Evolutionary conservation across 305 asterid species (phyloP).

Genomic region (Fraxinus nigra): DNA sequence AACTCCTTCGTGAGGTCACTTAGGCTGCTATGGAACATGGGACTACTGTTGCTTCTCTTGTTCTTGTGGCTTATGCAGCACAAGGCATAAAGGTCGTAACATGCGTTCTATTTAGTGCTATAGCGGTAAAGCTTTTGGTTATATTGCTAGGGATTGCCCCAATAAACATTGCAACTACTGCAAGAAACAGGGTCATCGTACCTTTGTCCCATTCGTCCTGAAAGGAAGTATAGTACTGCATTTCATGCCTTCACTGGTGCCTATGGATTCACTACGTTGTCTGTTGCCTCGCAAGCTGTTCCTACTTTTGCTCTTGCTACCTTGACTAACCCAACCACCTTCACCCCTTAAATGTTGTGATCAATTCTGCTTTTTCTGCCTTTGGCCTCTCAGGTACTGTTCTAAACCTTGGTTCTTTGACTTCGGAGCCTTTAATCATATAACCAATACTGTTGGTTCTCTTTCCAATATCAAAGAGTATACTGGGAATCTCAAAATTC

Average conservation of each 20-base stretch:
- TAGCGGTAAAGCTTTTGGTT: background rate
- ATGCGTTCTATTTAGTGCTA: background rate
- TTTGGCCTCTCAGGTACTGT: too few species aligned
- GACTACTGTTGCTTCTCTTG: background rate
- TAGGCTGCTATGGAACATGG: background rate
- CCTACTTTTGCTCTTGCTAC: background rate
- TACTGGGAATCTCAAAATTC: too few species aligned
- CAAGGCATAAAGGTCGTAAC: too few species aligned
- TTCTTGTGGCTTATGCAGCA: background rate
- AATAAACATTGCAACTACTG: background rate
- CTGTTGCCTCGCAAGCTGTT: background rate
- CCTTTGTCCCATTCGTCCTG: background rate
- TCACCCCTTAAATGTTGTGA: background rate
- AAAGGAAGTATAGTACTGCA: background rate
- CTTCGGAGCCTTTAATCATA: too few species aligned
- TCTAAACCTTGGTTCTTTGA: too few species aligned
- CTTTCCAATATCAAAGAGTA: too few species aligned
- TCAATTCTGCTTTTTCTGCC: background rate
- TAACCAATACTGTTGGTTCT: too few species aligned
- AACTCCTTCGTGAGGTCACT: background rate
- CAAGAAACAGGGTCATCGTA: background rate
- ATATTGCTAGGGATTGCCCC: background rate
- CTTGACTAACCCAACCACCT: background rate
- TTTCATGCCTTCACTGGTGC: background rate
- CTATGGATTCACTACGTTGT: background rate